phyloP scores from a whole-genome alignment of 768 basidiomycete genomes.

The Myochromella boudieri region DNA sequence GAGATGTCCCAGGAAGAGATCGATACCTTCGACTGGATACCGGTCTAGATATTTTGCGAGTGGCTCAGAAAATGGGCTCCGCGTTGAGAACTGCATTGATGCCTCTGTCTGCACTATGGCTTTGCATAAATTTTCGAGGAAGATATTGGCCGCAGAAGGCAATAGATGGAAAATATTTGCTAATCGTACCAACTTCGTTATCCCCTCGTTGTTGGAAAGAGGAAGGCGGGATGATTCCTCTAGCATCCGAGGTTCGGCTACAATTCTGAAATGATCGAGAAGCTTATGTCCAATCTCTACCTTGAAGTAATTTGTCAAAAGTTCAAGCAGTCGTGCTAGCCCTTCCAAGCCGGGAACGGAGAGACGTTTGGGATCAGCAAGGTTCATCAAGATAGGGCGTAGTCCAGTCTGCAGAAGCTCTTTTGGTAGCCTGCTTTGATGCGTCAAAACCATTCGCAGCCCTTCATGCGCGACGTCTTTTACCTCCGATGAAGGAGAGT shows the following conservation, averaged over 20 bases:
- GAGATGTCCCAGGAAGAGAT: conserved; percentile 83
- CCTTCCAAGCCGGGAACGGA: conserved; percentile 93
- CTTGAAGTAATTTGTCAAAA: conserved; percentile 98
- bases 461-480: conserved; percentile 96
- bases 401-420: conserved; percentile 94
- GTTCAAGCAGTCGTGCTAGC: conserved; percentile 86
- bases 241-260: conserved; percentile 88
- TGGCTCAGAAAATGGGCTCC: conserved; percentile 91
- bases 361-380: conserved; percentile 93
- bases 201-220: conserved; percentile 83
- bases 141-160: conserved; percentile 90
- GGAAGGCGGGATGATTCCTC: conserved; percentile 77
- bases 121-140: conserved; percentile 84
- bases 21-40: conserved; percentile 82
- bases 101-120: conserved; percentile 91
- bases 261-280: conserved; percentile 90
- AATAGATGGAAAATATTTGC: conserved; percentile 97
- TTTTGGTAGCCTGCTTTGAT: conserved; percentile 90
- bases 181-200: conserved; percentile 90
- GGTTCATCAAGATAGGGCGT: conserved; percentile 95
- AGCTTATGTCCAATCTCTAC: conserved; percentile 98
- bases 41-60: conserved; percentile 89
- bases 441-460: conserved; percentile 81
- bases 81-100: conserved; percentile 85
- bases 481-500: conserved; percentile 86